Percentiles rank a stretch among this genome's conserved stretches.
phyloP scores from a whole-genome alignment of 306 rosid species.

The Quercus rubra region DNA sequence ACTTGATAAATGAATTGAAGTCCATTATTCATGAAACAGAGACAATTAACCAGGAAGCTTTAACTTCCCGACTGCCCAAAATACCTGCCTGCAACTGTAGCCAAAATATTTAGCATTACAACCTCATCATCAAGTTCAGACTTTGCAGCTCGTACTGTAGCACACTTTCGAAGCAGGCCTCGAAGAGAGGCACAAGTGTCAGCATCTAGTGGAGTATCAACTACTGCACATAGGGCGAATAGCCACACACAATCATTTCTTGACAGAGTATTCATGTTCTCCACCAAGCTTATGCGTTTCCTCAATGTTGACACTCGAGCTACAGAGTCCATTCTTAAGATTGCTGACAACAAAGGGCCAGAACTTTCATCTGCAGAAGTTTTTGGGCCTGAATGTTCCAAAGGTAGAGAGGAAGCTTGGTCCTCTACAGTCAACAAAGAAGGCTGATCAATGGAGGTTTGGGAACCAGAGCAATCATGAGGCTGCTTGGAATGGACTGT shows the following conservation, averaged over 20 bases:
- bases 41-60: not conserved
- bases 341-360: slow-evolving; percentile 51
- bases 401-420: slow-evolving; percentile 2
- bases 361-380: slow-evolving; percentile 28
- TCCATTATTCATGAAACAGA: not conserved
- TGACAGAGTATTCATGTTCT: slow-evolving; percentile 27
- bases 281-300: slow-evolving; percentile 50
- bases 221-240: slow-evolving; percentile 71
- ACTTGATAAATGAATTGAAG: not conserved
- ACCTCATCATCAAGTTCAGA: slow-evolving; percentile 58
- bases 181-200: slow-evolving; percentile 67
- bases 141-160: slow-evolving; percentile 65
- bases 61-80: slow-evolving; percentile 65
- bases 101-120: slow-evolving; percentile 70
- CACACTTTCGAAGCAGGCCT: slow-evolving; percentile 79
- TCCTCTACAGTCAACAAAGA: slow-evolving; percentile 10
- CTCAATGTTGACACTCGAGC: slow-evolving; percentile 50
- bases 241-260: slow-evolving; percentile 73
- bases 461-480: slow-evolving; percentile 13
- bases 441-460: slow-evolving; percentile 19
- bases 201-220: slow-evolving; percentile 71
- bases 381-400: slow-evolving; percentile 19
- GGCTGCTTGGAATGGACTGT: slow-evolving; percentile 5
- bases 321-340: slow-evolving; percentile 56
- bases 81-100: slow-evolving; percentile 67